phyloP scores from a whole-genome alignment of 768 basidiomycete species.

The Pseudohyphozyma bogoriensis region DNA sequence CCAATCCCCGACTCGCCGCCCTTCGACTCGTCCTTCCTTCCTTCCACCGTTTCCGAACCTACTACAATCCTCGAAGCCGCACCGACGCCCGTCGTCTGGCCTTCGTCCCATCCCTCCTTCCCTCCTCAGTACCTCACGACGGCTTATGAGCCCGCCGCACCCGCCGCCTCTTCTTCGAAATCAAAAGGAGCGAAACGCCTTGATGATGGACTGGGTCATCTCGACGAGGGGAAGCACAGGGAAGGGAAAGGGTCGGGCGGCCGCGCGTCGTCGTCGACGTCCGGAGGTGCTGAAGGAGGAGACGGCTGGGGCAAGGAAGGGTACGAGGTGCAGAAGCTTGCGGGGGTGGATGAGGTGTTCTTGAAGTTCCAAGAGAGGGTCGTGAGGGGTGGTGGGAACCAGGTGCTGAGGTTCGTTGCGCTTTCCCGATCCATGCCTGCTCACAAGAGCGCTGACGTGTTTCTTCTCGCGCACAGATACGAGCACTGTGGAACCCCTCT shows the following conservation, averaged over 20 bases:
- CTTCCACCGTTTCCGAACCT: background rate
- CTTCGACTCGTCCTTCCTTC: no score
- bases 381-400: slow-evolving; percentile 64
- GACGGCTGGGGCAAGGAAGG: slow-evolving; percentile 55
- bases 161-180: background rate
- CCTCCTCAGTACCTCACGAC: slow-evolving; percentile 30
- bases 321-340: slow-evolving; percentile 63
- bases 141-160: slow-evolving; percentile 25
- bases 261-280: slow-evolving; percentile 33
- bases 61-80: background rate
- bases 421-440: slow-evolving; percentile 1
- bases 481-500: slow-evolving; percentile 76
- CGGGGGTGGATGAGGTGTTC: slow-evolving; percentile 68
- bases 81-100: slow-evolving; percentile 3
- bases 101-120: slow-evolving; percentile 11
- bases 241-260: slow-evolving; percentile 17
- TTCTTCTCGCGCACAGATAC: slow-evolving; percentile 49
- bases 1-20: no score
- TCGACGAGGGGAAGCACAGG: background rate
- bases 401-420: slow-evolving; percentile 56
- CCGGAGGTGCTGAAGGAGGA: slow-evolving; percentile 39
- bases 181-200: background rate
- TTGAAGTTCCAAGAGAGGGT: slow-evolving; percentile 70
- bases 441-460: background rate
- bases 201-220: background rate